phyloP scores from a whole-genome alignment of 2,329 filamentous ascomycete genomes.

The Diaporthe eres region DNA sequence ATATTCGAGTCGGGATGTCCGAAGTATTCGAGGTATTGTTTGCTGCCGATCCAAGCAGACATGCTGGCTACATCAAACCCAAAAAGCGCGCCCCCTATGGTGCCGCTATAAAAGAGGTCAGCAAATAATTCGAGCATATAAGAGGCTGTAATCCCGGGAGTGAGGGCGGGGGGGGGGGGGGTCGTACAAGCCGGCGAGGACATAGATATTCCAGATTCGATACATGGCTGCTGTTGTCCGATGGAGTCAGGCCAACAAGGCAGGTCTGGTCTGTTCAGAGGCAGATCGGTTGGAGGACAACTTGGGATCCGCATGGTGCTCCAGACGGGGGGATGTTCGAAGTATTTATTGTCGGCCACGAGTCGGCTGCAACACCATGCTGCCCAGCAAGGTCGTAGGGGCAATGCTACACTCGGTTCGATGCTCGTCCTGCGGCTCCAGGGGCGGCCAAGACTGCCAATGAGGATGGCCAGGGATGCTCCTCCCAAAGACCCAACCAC shows the following conservation, averaged over 20 bases:
- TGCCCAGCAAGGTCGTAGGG: background rate
- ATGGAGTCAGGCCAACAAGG: background rate
- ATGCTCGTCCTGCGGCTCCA: constrained; percentile 27
- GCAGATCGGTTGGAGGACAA: background rate
- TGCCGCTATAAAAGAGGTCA: constrained; percentile 30
- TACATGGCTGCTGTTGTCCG: constrained; percentile 38
- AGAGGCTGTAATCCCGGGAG: no score
- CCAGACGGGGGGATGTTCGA: background rate
- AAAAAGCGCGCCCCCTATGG: constrained; percentile 76
- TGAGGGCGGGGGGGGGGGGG: background rate
- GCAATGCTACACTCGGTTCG: constrained; percentile 7
- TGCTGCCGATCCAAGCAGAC: constrained; percentile 74
- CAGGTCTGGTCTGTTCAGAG: constrained; percentile 8
- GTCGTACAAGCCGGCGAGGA: constrained; percentile 31
- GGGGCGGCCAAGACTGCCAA: background rate
- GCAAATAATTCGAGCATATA: background rate
- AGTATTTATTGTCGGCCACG: constrained; percentile 31
- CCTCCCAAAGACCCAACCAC: background rate
- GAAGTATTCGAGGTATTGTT: constrained; percentile 41
- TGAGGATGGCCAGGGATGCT: constrained; percentile 23
- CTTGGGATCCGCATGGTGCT: background rate
- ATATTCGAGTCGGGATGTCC: constrained; percentile 53
- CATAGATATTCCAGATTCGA: constrained; percentile 42
- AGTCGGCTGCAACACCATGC: background rate
- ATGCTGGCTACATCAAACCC: constrained; percentile 86